Percentiles rank a stretch among this genome's conserved stretches.
phyloP scores from a whole-genome alignment of 179 eudicot species.

The Heliamphora ciliata region DNA sequence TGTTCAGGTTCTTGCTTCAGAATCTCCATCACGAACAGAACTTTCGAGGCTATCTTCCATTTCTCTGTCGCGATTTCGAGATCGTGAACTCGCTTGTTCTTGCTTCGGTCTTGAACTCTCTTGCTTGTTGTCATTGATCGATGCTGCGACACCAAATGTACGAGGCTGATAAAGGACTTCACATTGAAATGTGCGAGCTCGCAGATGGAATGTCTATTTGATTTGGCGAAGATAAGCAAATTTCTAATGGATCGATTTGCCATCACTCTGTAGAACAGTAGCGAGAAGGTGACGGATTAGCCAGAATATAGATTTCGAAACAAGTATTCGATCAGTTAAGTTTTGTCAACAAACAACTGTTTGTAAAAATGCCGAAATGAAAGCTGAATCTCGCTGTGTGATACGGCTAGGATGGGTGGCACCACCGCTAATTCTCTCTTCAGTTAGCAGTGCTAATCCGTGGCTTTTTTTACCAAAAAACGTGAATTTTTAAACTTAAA shows the following conservation, averaged over 20 bases:
- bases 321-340: no score
- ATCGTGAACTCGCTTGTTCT: conserved; percentile 60
- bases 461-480: no score
- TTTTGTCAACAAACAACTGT: no score
- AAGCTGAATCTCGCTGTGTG: no score
- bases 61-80: conserved; percentile 72
- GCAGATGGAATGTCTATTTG: not conserved
- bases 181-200: not conserved
- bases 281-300: not conserved
- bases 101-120: conserved; percentile 87
- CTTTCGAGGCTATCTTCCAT: conserved; percentile 69
- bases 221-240: not conserved
- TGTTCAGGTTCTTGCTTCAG: conserved; percentile 66
- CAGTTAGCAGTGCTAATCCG: no score
- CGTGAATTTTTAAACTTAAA: no score
- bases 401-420: no score
- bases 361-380: no score
- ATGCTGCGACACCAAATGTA: not conserved
- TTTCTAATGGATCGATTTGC: not conserved
- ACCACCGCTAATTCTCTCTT: no score
- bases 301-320: not conserved
- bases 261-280: not conserved
- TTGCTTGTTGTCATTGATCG: conserved; percentile 68
- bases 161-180: not conserved
- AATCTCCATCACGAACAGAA: conserved; percentile 55